These are phyloP conservation scores for Bathelium albidoporum DNA, from an alignment of 495 filamentous ascomycete species.

Conservation along the genomic window DNA sequence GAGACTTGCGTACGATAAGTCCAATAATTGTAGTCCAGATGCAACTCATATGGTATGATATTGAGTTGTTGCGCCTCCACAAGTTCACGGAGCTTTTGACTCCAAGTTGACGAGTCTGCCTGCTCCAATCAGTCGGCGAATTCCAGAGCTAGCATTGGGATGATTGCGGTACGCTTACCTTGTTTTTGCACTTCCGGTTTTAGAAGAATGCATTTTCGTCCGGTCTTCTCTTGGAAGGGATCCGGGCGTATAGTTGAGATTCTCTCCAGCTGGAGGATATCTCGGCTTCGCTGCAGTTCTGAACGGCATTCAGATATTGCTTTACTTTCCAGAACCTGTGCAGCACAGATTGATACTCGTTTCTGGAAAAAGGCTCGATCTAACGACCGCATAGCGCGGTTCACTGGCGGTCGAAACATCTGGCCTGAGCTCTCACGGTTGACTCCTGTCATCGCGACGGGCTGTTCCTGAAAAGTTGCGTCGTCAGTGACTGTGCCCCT, in stretches of 20 bases:
- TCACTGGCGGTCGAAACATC: conserved; percentile 74
- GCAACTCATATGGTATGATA: conserved; percentile 62
- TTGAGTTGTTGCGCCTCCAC: conserved; percentile 54
- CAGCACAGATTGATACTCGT: conserved; percentile 65
- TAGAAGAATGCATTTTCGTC: conserved; percentile 65
- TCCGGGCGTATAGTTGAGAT: conserved; percentile 45
- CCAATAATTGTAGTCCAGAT: conserved; percentile 79
- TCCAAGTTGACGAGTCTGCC: conserved; percentile 66
- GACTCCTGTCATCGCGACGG: neutral
- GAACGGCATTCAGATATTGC: conserved; percentile 59
- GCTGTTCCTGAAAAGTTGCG: neutral
- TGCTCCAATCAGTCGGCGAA: conserved; percentile 12
- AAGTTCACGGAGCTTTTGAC: conserved; percentile 53
- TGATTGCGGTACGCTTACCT: conserved; percentile 39
- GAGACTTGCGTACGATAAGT: conserved; percentile 60
- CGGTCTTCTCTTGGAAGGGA: conserved; percentile 37
- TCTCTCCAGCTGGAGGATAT: conserved; percentile 52
- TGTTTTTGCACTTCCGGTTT: conserved; percentile 54
- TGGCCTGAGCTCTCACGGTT: conserved; percentile 11
- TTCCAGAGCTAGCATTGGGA: neutral
- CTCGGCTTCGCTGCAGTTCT: conserved; percentile 44
- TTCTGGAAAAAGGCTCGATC: conserved; percentile 78
- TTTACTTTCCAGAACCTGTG: conserved; percentile 57
- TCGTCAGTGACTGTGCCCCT: neutral
- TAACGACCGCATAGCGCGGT: conserved; percentile 66